These are phyloP conservation scores for Aspergillus alliaceus DNA, from an alignment of 2,329 filamentous ascomycete genomes.

Conservation along the genomic window DNA sequence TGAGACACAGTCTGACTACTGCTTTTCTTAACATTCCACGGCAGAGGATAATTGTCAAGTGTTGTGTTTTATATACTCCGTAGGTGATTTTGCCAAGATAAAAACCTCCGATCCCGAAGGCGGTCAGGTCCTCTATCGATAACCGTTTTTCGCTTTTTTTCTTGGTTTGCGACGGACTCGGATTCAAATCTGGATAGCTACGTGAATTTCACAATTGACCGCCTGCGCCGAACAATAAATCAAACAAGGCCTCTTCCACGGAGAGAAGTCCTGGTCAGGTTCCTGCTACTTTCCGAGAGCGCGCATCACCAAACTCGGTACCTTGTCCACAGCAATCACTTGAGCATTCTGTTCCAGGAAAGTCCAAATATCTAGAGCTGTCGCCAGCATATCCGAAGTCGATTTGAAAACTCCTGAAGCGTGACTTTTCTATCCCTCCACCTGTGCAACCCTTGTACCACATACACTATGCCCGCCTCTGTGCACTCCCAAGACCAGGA, in stretches of 20 bases:
- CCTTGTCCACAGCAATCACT: neutral
- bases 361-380: neutral
- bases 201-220: neutral
- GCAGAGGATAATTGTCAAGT: too few species aligned
- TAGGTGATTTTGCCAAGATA: neutral
- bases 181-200: neutral
- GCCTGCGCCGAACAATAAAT: neutral
- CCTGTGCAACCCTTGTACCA: neutral
- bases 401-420: neutral
- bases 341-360: neutral
- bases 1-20: neutral
- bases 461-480: slow-evolving; percentile 36
- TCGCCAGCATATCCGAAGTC: neutral
- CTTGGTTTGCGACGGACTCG: slow-evolving; percentile 1
- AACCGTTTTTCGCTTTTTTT: slow-evolving; percentile 20
- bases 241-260: neutral
- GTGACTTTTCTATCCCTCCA: neutral
- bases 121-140: slow-evolving; percentile 22
- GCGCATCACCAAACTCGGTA: neutral
- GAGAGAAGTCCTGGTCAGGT: neutral
- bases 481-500: slow-evolving; percentile 41
- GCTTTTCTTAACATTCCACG: neutral
- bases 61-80: too few species aligned
- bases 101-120: slow-evolving; percentile 8
- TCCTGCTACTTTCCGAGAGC: neutral